Evolutionary conservation across 106 monocot genomes (phyloP).

Genomic region (Amphibolis antarctica): DNA sequence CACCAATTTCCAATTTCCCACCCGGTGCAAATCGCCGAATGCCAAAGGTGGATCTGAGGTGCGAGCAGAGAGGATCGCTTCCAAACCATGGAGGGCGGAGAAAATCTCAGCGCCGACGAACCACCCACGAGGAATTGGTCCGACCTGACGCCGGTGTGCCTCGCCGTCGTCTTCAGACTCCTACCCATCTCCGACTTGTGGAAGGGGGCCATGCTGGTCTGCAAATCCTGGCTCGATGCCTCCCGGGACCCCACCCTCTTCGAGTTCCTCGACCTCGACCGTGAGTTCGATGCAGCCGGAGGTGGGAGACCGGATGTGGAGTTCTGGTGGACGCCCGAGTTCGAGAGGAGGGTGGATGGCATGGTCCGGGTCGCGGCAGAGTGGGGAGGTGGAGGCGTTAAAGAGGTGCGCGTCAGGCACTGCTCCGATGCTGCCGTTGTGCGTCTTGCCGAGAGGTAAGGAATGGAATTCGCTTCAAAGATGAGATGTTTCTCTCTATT

Average conservation of each 20-base stretch:
- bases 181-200: slow-evolving; percentile 55
- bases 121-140: slow-evolving; percentile 35
- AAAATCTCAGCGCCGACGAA: neutral
- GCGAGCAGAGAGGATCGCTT: neutral
- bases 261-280: slow-evolving; percentile 52
- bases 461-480: neutral
- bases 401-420: slow-evolving; percentile 62
- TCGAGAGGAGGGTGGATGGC: slow-evolving; percentile 59
- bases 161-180: slow-evolving; percentile 50
- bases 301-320: slow-evolving; percentile 24
- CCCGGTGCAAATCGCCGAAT: no score
- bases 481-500: neutral
- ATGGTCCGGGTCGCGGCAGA: slow-evolving; percentile 44
- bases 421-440: slow-evolving; percentile 52
- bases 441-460: slow-evolving; percentile 50
- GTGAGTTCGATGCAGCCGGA: slow-evolving; percentile 34
- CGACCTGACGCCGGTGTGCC: slow-evolving; percentile 58
- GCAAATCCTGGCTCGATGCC: slow-evolving; percentile 65
- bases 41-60: neutral
- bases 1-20: no score
- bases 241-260: slow-evolving; percentile 48
- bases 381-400: slow-evolving; percentile 22
- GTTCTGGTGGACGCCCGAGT: slow-evolving; percentile 77
- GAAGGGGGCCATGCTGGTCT: slow-evolving; percentile 41
- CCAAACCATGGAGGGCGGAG: neutral